Conservation (phyloP, 2,329 filamentous ascomycete genomes). For the Aureobasidium subglaciale region DNA sequence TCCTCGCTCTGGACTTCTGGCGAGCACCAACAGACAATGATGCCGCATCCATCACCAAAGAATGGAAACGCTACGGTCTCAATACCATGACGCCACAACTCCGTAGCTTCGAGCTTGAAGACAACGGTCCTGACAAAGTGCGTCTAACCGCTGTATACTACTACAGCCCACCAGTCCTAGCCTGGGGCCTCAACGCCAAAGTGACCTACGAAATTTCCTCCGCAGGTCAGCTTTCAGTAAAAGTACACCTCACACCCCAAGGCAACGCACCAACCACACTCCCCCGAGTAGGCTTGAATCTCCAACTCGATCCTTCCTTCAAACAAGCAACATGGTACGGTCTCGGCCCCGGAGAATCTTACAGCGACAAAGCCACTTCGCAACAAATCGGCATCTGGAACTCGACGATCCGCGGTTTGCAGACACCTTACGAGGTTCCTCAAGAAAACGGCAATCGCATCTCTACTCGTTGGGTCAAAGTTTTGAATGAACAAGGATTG, state of each 20-base stretch:
- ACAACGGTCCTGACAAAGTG: slow-evolving; percentile 25
- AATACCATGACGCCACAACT: slow-evolving; percentile 42
- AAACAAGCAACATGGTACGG: slow-evolving; percentile 54
- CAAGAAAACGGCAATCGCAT: slow-evolving; percentile 62
- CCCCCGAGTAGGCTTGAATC: slow-evolving; percentile 55
- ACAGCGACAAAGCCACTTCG: slow-evolving; percentile 57
- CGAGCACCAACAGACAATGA: slow-evolving; percentile 62
- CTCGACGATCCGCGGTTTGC: slow-evolving; percentile 42
- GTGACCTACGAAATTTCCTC: slow-evolving; percentile 47
- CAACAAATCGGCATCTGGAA: slow-evolving; percentile 48
- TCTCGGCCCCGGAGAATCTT: slow-evolving; percentile 58
- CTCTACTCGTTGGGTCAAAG: slow-evolving; percentile 50
- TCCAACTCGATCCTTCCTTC: slow-evolving; percentile 44
- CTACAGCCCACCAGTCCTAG: slow-evolving; percentile 52
- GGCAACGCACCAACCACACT: slow-evolving; percentile 49
- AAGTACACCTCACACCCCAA: slow-evolving; percentile 35
- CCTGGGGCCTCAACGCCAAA: slow-evolving; percentile 45
- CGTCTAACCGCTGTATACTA: slow-evolving; percentile 13
- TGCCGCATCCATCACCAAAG: slow-evolving; percentile 44
- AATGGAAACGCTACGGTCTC: slow-evolving; percentile 48
- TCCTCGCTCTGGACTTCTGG: slow-evolving; percentile 49
- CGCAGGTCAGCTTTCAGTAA: slow-evolving; percentile 40
- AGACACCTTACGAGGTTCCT: slow-evolving; percentile 57
- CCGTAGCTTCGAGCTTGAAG: slow-evolving; percentile 30
- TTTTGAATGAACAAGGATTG: slow-evolving; percentile 22